Conservation (phyloP, 2,329 filamentous ascomycete genomes). For the Pseudonectria foliicola region DNA sequence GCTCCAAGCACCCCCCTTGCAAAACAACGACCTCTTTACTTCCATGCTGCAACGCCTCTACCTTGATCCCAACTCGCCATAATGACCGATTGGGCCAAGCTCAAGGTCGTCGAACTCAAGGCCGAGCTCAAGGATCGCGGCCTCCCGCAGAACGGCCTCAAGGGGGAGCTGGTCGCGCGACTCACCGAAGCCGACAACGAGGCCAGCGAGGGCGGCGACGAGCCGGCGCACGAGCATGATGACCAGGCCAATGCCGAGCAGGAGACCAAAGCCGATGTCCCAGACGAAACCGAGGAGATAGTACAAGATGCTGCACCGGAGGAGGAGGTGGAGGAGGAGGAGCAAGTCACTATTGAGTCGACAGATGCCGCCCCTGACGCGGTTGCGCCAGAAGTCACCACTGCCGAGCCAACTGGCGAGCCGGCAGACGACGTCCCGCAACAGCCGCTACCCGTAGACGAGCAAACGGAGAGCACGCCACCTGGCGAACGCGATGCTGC, state of each 20-base stretch:
- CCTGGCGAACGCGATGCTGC: slow-evolving; percentile 1
- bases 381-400: slow-evolving; percentile 5
- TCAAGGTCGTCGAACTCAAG: slow-evolving; percentile 70
- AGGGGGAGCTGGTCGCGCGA: slow-evolving; percentile 63
- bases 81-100: slow-evolving; percentile 48
- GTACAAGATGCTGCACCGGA: slow-evolving; percentile 5
- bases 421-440: slow-evolving; percentile 1
- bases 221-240: neutral
- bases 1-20: no score
- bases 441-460: slow-evolving; percentile 2
- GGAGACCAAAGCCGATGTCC: neutral
- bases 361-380: slow-evolving; percentile 6
- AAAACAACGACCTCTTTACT: no score
- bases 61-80: slow-evolving; percentile 15
- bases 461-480: slow-evolving; percentile 1
- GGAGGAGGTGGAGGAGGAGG: slow-evolving; percentile 8
- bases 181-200: slow-evolving; percentile 31
- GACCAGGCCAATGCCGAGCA: slow-evolving; percentile 1
- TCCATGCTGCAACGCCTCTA: slow-evolving; percentile 1
- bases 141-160: slow-evolving; percentile 62
- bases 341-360: slow-evolving; percentile 5
- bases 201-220: neutral
- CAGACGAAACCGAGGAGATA: slow-evolving; percentile 6
- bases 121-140: slow-evolving; percentile 66
- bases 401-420: slow-evolving; percentile 3